A percentile compares a stretch with the other conserved stretches of the same genome.
Evolutionary conservation across 1,139 yeast species (phyloP).

Genomic region (Entelexis sorbosivorans): DNA sequence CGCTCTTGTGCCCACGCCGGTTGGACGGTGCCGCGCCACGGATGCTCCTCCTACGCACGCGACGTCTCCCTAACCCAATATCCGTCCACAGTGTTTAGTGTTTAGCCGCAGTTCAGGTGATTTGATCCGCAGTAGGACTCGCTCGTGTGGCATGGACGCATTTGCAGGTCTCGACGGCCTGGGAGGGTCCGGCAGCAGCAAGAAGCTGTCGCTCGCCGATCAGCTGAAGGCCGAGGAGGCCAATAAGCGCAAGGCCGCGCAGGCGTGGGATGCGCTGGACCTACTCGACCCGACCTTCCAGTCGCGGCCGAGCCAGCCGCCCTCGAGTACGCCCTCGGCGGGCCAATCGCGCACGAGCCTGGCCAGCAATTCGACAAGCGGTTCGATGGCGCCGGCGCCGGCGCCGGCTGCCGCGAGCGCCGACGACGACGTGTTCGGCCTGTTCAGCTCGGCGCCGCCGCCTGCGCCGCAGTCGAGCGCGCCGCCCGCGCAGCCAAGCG

Average conservation of each 20-base stretch:
- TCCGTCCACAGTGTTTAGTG: neutral
- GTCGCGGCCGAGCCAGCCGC: neutral
- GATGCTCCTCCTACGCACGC: no score
- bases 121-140: neutral
- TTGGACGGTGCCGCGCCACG: no score
- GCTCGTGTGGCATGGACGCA: slow-evolving; percentile 22
- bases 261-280: slow-evolving; percentile 19
- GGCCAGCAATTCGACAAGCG: neutral
- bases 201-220: slow-evolving; percentile 25
- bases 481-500: neutral
- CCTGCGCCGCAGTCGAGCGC: neutral
- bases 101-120: neutral
- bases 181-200: slow-evolving; percentile 8
- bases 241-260: slow-evolving; percentile 4
- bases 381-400: neutral
- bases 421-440: slow-evolving; percentile 20
- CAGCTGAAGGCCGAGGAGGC: slow-evolving; percentile 19
- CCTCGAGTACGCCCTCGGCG: neutral
- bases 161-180: slow-evolving; percentile 27
- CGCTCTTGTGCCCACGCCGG: no score
- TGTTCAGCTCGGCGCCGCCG: slow-evolving; percentile 16
- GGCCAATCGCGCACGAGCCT: neutral
- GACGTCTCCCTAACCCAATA: neutral
- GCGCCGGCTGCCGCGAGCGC: neutral
- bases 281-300: slow-evolving; percentile 12